These are phyloP conservation scores for Eimeria praecox DNA, from an alignment of 169 alveolate genomes.

Conservation along the genomic window DNA sequence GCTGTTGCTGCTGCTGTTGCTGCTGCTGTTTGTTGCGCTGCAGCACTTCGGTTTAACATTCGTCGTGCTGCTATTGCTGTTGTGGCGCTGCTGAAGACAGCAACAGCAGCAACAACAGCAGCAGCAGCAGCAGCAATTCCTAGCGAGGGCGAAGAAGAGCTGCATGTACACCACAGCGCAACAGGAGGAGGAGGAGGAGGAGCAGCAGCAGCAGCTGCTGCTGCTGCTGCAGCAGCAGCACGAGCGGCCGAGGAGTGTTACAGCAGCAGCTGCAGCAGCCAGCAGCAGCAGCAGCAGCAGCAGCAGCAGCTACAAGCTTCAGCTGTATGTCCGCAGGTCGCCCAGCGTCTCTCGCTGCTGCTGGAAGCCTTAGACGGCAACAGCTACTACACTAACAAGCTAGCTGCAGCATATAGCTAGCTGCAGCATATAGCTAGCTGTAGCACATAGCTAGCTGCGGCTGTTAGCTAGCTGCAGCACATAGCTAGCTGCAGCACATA, in stretches of 20 bases:
- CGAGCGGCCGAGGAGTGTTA: slow-evolving; percentile 16
- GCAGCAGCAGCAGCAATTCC: slow-evolving; percentile 22
- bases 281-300: slow-evolving; percentile 50
- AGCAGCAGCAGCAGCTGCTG: slow-evolving; percentile 42
- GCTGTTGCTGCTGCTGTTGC: slow-evolving; percentile 22
- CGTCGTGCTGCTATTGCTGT: slow-evolving; percentile 35
- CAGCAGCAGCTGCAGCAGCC: slow-evolving; percentile 46
- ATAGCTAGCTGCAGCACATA: not conserved
- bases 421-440: not conserved
- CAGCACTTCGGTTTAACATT: slow-evolving; percentile 14
- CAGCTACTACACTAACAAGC: slow-evolving; percentile 13
- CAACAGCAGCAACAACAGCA: not conserved
- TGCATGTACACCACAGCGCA: not conserved
- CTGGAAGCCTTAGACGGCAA: slow-evolving; percentile 44
- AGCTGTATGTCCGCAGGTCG: slow-evolving; percentile 8
- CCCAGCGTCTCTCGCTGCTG: slow-evolving; percentile 21
- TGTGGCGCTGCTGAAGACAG: not conserved
- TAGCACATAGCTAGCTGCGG: slow-evolving; percentile 13
- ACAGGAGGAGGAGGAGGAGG: slow-evolving; percentile 2
- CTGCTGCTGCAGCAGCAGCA: slow-evolving; percentile 57
- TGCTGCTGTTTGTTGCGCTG: not conserved
- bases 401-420: slow-evolving; percentile 1
- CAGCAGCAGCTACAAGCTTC: not conserved
- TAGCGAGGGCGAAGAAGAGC: not conserved
- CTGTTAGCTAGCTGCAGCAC: slow-evolving; percentile 29